Evolutionary conservation across 1,139 yeast genomes (phyloP), one percentile per base, ranked within the genome.

Genomic region (Hansenula lynferdii): DNA sequence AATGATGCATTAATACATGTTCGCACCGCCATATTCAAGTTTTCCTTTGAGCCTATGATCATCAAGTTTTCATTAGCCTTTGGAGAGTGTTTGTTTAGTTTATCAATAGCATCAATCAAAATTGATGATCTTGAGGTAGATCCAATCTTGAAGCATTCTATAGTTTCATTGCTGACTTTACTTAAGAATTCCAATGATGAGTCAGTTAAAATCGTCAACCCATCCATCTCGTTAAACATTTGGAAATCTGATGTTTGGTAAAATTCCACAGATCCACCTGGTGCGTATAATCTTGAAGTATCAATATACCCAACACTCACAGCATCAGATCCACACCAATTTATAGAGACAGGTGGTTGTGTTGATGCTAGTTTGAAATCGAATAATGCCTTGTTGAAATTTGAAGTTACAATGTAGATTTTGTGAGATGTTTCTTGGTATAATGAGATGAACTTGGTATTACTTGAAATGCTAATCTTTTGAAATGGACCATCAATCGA

Each of bases 311-410:
- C 65, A 24, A 77, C 48, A 33, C 79, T 80, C 1, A 89, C 78
- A 0, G 94, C 87, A 62, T 87, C 96, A 49, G 82, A 80, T 0
- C 92, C 87, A 59, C 96, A 85, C 97, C 97, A 90, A 43, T 70
- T 72, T 11, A 86, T 62, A 45, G 1, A 70, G 60, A 53, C 22
- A 20, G 22, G 22, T 6, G 26, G 26, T n/a, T 24, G 69, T 17
- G 35, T 62, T 47, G 31, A 68, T 40, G 75, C 60, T 6, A 67
- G 51, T 3, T 58, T 50, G 38, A 58, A 74, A 39, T 77, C 80
- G 27, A 78, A 62, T n/a, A 82, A 59, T 4, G 71, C 67, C 33
- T 69, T 70, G 40, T 70, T 67, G 45, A 80, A 77, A 37, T 69
- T 65, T 10, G 68, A 58, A 20, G 77, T 76, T 22, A 75, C 67